Base-by-base conservation (phyloP, 1,284 basidiomycete genomes). In the Ustilago loliicola region DNA sequence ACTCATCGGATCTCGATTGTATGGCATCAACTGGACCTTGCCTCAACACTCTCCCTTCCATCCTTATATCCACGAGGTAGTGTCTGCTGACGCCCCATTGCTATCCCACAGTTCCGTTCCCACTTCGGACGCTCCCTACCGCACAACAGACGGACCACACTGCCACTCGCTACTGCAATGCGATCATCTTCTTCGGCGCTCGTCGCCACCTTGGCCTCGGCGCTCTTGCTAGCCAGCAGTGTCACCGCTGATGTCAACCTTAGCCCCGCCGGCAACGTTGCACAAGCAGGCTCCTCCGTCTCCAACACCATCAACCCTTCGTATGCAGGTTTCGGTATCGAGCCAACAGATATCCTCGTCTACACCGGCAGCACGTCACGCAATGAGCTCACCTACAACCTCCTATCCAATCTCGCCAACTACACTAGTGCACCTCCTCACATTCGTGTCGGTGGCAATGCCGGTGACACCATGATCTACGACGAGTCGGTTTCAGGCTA, bases 281-380 rank as follows among this genome's bases (percentile, higher is more conserved):
- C 62, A 21, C 45, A 51, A 11, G 76, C 76, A 40, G 67, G 67
- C 29, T 63, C 60, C 21, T 58, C 69, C 42, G 52, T 82, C 42
- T 82, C 80, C 17, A 60, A 64, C 30, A 66, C 60, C 36, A 70
- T 82, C 61, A 76, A 58, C 56, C 77, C 80, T 36, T 77, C 79
- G 29, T 82, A 69, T 42, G 77, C 69, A 11, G 80, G 80, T 17
- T 72, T 82, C 59, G 80, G 80, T 52, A 82, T 82, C 68, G 80
- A 82, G 58, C 80, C 80, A 2, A 59, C 79, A 23, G 78, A 79
- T 61, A 61, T 82, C 17, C 62, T 74, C 30, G 51, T 77, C 54
- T 82, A 70, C 61, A 80, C 80, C 21, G 80, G 79, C 19, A 66
- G 64, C 9, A 47, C 54, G 8, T 53, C 63, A 10, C 52, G 62